These are phyloP conservation scores for Bruguiera sexangula DNA, from an alignment of 345 rosid genomes.

Conservation along the genomic window DNA sequence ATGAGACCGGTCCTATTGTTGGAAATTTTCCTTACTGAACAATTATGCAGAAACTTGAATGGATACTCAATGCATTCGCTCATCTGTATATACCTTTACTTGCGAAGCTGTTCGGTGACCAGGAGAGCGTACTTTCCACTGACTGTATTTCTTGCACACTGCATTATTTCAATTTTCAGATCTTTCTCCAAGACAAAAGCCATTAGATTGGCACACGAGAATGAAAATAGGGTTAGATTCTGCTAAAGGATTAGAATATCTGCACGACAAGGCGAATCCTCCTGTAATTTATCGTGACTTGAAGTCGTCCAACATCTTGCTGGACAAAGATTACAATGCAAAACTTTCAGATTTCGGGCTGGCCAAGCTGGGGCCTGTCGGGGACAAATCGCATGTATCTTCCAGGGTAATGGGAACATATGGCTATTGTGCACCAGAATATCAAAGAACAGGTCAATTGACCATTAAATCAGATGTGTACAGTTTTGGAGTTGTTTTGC, in stretches of 20 bases:
- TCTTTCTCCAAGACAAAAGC: constrained; percentile 45
- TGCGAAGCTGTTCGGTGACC: no score
- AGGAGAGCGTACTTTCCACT: no score
- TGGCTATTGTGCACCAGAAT: constrained; percentile 96
- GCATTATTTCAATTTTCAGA: constrained; percentile 36
- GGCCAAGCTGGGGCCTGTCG: constrained; percentile 89
- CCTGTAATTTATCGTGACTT: constrained; percentile 88
- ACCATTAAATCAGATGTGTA: constrained; percentile 88
- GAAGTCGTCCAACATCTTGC: constrained; percentile 84
- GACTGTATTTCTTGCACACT: not conserved
- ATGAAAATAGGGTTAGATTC: constrained; percentile 83
- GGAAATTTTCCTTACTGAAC: no score
- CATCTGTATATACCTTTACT: no score
- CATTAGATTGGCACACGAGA: constrained; percentile 74
- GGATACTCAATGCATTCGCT: no score
- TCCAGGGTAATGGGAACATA: constrained; percentile 97
- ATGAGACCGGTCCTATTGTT: no score
- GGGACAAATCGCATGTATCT: constrained; percentile 81
- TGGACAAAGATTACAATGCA: constrained; percentile 58
- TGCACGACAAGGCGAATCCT: constrained; percentile 87
- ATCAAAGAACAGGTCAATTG: constrained; percentile 82
- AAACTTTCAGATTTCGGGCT: constrained; percentile 91
- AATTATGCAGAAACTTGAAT: no score
- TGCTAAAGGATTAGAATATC: constrained; percentile 77
- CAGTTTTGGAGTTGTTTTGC: constrained; percentile 86